Conservation (phyloP, 352 stramenopile genomes). For the Plasmopara viticola region DNA sequence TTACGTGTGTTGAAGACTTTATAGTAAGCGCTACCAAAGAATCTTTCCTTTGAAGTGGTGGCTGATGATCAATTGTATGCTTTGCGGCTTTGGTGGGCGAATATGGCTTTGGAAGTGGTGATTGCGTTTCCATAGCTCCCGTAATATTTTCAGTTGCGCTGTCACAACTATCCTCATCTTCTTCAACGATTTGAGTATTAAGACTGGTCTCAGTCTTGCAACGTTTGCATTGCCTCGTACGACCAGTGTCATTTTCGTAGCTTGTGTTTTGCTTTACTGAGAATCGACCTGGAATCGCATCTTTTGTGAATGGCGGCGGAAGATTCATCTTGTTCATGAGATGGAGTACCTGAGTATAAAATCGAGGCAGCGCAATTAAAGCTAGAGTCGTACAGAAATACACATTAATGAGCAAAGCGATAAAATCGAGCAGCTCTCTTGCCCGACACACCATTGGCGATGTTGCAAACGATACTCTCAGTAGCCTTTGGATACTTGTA, state of each 20-base stretch:
- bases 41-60: neutral
- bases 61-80: constrained; percentile 1
- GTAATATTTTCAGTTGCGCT: neutral
- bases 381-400: constrained; percentile 27
- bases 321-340: constrained; percentile 92
- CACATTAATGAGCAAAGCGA: constrained; percentile 3
- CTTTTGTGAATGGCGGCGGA: constrained; percentile 64
- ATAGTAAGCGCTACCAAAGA: constrained; percentile 12
- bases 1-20: constrained; percentile 16
- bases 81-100: neutral
- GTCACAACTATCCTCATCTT: constrained; percentile 34
- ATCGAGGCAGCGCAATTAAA: constrained; percentile 75
- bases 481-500: constrained; percentile 85
- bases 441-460: constrained; percentile 66
- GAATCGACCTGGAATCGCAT: constrained; percentile 65
- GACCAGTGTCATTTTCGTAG: neutral
- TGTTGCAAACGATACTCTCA: constrained; percentile 75
- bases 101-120: neutral
- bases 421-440: neutral
- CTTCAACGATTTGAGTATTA: constrained; percentile 26
- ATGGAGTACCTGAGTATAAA: constrained; percentile 88
- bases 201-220: constrained; percentile 7
- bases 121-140: neutral
- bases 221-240: constrained; percentile 16
- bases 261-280: constrained; percentile 19